phyloP scores from a whole-genome alignment of 2,329 filamentous ascomycete species.

The Parastagonospora avenae region DNA sequence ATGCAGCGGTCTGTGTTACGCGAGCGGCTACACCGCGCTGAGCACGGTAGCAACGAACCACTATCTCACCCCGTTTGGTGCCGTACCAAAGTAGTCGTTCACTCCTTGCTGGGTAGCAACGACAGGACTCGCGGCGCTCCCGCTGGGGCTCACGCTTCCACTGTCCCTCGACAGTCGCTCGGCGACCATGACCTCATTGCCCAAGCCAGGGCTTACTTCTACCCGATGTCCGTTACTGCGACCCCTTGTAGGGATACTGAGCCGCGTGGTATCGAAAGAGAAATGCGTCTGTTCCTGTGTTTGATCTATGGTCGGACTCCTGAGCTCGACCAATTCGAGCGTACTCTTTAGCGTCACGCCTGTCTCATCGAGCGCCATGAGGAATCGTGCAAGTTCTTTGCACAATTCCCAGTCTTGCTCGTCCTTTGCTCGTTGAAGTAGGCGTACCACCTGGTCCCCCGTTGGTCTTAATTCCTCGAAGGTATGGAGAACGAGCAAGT shows the following conservation, averaged over 20 bases:
- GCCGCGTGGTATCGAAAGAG: conserved; percentile 34
- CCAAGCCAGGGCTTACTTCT: conserved; percentile 5
- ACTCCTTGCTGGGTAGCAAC: conserved; percentile 9
- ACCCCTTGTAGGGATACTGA: conserved; percentile 34
- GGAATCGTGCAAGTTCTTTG: conserved; percentile 91
- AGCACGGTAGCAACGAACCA: background rate
- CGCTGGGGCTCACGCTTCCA: conserved; percentile 21
- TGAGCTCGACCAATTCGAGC: conserved; percentile 58
- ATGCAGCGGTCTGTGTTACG: background rate
- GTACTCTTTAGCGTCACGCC: conserved; percentile 79
- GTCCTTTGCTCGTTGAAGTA: conserved; percentile 79
- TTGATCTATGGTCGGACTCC: conserved; percentile 33
- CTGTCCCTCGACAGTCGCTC: conserved; percentile 17
- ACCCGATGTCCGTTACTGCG: conserved; percentile 21
- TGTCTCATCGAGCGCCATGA: conserved; percentile 87
- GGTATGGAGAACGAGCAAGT: conserved; percentile 92
- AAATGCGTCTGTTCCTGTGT: conserved; percentile 34
- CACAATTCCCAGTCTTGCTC: conserved; percentile 95
- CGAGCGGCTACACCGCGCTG: background rate
- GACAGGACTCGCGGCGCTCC: conserved; percentile 15
- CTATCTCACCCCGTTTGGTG: conserved; percentile 8
- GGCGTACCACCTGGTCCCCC: conserved; percentile 77
- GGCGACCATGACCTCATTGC: conserved; percentile 2
- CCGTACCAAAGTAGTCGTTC: conserved; percentile 30
- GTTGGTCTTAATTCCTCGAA: conserved; percentile 65